These are phyloP conservation scores for Penstemon barbatus DNA, from an alignment of 257 asterid genomes.

Conservation along the genomic window DNA sequence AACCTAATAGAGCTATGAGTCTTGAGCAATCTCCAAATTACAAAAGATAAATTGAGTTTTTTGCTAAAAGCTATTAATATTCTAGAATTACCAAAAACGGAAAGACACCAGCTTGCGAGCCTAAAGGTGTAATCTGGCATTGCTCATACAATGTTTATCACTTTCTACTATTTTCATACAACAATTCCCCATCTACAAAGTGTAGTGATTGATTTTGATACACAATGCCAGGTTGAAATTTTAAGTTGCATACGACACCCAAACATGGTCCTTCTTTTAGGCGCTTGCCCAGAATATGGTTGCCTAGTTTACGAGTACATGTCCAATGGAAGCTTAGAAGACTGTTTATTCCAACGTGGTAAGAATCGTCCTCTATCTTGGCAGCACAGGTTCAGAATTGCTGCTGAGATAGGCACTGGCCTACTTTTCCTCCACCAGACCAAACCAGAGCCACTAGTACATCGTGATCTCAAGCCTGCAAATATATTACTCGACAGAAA, in stretches of 20 bases:
- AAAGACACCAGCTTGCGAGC: too few relatives aligned
- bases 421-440: constrained; percentile 39
- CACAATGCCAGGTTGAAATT: constrained; percentile 34
- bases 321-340: constrained; percentile 45
- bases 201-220: neutral
- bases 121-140: neutral
- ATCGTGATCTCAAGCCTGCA: constrained; percentile 39
- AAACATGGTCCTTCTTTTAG: constrained; percentile 43
- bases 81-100: too few relatives aligned
- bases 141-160: neutral
- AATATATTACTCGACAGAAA: constrained; percentile 40
- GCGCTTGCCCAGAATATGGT: constrained; percentile 43
- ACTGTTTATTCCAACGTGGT: constrained; percentile 32
- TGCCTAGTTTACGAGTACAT: constrained; percentile 39
- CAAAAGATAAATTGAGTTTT: too few relatives aligned
- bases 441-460: constrained; percentile 41
- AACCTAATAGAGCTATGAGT: too few relatives aligned
- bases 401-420: constrained; percentile 35
- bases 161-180: neutral
- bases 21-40: too few relatives aligned
- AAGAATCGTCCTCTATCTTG: constrained; percentile 36
- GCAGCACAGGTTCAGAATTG: constrained; percentile 36
- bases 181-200: neutral
- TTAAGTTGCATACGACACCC: constrained; percentile 41
- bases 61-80: too few relatives aligned